Conservation (phyloP, 108 stramenopile genomes). For the Epithemia pelagica region DNA sequence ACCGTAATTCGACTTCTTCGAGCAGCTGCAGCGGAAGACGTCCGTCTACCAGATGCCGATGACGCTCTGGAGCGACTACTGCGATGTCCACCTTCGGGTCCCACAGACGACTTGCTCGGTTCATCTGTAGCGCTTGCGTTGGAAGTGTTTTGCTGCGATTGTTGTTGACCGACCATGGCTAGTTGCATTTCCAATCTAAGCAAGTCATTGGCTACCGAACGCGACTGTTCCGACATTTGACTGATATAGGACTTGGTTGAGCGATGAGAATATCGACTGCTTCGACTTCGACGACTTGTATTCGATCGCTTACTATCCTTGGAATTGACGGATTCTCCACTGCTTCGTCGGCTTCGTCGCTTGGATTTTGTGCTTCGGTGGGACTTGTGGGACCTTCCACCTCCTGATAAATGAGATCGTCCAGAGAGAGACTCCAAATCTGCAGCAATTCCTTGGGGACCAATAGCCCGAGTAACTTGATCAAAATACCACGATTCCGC, state of each 20-base stretch:
- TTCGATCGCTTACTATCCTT: conserved; percentile 43
- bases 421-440: conserved; percentile 80
- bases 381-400: conserved; percentile 57
- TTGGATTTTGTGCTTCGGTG: conserved; percentile 28
- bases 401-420: conserved; percentile 60
- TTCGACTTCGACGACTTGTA: conserved; percentile 44
- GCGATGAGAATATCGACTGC: conserved; percentile 64
- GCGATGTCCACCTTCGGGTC: neutral
- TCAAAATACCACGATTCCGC: conserved; percentile 75
- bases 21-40: conserved; percentile 11
- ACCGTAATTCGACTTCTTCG: conserved; percentile 59
- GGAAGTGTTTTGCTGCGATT: conserved; percentile 14
- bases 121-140: neutral
- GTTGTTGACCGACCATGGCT: conserved; percentile 66
- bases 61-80: conserved; percentile 13
- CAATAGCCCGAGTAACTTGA: conserved; percentile 77
- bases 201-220: conserved; percentile 82
- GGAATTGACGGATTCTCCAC: conserved; percentile 25
- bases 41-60: conserved; percentile 13
- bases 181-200: conserved; percentile 78
- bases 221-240: conserved; percentile 82
- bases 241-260: conserved; percentile 74
- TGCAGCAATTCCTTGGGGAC: conserved; percentile 69
- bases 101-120: conserved; percentile 8
- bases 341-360: conserved; percentile 14